These are phyloP conservation scores for Chlamydomonas applanata DNA, from an alignment of 139 green algal genomes.

Conservation along the genomic window DNA sequence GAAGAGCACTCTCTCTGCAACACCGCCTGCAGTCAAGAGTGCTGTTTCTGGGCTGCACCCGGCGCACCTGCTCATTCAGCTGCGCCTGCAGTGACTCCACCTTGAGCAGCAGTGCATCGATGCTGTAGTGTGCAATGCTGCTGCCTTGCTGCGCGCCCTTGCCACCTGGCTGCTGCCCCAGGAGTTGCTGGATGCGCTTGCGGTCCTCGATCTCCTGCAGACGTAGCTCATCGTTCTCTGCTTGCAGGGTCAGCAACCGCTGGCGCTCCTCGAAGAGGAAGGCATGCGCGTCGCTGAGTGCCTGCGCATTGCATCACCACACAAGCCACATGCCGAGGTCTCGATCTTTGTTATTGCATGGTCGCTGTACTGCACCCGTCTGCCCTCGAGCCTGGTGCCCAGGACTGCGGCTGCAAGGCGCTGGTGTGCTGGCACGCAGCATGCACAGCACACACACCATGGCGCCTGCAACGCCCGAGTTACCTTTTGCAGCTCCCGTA, in stretches of 20 bases:
- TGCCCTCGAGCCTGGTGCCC: no score
- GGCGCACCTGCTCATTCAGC: slow-evolving; percentile 74
- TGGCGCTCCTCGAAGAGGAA: slow-evolving; percentile 86
- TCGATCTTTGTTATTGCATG: no score
- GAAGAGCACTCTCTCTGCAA: no score
- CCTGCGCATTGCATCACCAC: slow-evolving; percentile 55
- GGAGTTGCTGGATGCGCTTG: slow-evolving; percentile 78
- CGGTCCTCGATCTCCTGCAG: slow-evolving; percentile 74
- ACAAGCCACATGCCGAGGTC: no score
- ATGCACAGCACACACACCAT: neutral
- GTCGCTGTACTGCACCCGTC: no score
- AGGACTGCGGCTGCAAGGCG: no score
- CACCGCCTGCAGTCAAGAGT: no score
- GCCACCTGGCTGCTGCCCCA: slow-evolving; percentile 27
- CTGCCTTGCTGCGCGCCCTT: slow-evolving; percentile 9
- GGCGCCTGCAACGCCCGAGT: no score
- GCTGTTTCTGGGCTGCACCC: no score
- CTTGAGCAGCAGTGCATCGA: slow-evolving; percentile 73
- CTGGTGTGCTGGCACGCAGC: no score
- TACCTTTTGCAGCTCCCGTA: slow-evolving; percentile 83
- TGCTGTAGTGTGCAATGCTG: neutral
- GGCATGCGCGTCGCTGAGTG: slow-evolving; percentile 76
- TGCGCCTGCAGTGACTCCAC: slow-evolving; percentile 80
- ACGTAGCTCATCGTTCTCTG: slow-evolving; percentile 80
- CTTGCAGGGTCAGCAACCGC: slow-evolving; percentile 74